A percentile compares a stretch with the other conserved stretches of the same genome.
phyloP scores from a whole-genome alignment of 371 early-diverging fungal species.

The Mortierella sp. region DNA sequence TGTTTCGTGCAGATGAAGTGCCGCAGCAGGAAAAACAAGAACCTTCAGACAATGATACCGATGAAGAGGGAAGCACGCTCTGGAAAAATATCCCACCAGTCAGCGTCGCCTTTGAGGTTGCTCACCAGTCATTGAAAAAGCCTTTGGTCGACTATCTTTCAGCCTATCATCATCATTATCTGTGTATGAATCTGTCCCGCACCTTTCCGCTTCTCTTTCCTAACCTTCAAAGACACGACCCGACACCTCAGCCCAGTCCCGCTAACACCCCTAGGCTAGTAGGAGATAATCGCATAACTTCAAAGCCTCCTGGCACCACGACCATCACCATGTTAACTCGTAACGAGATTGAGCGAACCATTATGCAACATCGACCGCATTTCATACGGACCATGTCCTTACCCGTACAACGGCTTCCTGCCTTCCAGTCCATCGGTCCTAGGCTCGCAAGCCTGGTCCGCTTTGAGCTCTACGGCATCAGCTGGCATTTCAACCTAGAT shows the following conservation, averaged over 20 bases:
- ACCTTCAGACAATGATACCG: not conserved
- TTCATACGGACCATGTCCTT: constrained; percentile 24
- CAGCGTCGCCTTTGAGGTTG: constrained; percentile 8
- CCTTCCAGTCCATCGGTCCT: constrained; percentile 14
- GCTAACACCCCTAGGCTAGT: not conserved
- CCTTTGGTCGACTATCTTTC: constrained; percentile 44
- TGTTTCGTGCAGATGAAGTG: not conserved
- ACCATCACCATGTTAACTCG: constrained; percentile 40
- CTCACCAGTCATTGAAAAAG: constrained; percentile 2
- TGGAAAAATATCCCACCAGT: constrained; percentile 34
- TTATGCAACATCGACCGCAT: constrained; percentile 30
- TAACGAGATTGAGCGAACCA: constrained; percentile 32
- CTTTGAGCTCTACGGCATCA: constrained; percentile 37
- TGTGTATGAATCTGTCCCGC: constrained; percentile 38
- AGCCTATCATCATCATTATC: constrained; percentile 25
- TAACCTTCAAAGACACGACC: constrained; percentile 29
- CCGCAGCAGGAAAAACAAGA: not conserved
- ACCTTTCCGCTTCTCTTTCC: constrained; percentile 44
- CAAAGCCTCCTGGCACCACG: not conserved
- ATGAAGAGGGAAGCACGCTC: not conserved
- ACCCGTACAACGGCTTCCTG: constrained; percentile 25
- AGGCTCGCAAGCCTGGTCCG: constrained; percentile 22
- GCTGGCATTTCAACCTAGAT: constrained; percentile 31
- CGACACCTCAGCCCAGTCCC: constrained; percentile 1
- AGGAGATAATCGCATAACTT: not conserved